Evolutionary conservation across 2,329 filamentous ascomycete genomes (phyloP), one percentile per base, ranked within the genome.

Genomic region (Stachybotrys chlorohalonatus): DNA sequence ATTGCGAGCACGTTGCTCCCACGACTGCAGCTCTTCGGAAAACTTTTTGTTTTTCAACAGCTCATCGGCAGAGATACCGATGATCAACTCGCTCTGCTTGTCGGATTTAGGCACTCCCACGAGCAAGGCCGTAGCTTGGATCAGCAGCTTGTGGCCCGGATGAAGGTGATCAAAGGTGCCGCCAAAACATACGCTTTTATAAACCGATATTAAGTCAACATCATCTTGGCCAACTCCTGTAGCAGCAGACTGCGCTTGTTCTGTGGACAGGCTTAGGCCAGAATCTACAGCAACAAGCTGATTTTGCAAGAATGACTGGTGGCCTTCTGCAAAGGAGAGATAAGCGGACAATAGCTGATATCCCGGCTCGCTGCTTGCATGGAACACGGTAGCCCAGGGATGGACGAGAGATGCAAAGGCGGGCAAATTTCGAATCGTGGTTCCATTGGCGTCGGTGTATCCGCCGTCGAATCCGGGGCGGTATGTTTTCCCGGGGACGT

Each of bases 81-180:
- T 79, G 16, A 91, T 50, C 8, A 50, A 11, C 48, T 31, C 48
- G 48, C 17, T 50, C 11, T 24, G 7, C 48, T 50, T 11, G 11
- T 31, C 48, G n/a, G 48, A 9, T 11, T 50, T 50, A 3, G 31
- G 47, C 47, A 30, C 24, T 24, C 5, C 31, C 7, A 11, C 16
- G 31, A 30, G 48, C 17, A 50, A 17, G 6, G 48, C 48, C 9
- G 48, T 89, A 57, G 92, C 92, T n/a, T 92, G 91, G 17, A 99
- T 81, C 17, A 99, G 81, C n/a, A 97, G 78, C 72, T 97, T 99
- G 75, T 99, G 94, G 6, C 94, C 94, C 5, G 89, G 85, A 67
- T 99, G 94, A 24, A 99, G 80, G 70, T 97, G 91, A 69, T 99
- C 94, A 71, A 97, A 99, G 0, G 94, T 99, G 9, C 94, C 94